Evolutionary conservation across 2,329 filamentous ascomycete species (phyloP), one percentile per base, ranked within the genome.

Genomic region (Cordyceps militaris): DNA sequence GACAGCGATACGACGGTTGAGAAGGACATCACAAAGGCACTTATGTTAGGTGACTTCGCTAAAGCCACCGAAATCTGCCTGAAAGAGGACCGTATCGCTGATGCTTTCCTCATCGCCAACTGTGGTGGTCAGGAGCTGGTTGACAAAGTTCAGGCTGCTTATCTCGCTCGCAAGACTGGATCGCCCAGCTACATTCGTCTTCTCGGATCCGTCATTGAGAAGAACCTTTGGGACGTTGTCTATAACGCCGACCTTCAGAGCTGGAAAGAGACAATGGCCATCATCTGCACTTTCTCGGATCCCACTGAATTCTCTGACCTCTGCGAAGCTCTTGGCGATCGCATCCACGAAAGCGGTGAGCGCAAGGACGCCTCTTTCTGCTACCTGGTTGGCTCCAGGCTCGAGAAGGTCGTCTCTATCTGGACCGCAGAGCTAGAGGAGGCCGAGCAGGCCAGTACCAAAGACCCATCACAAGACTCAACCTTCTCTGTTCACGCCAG

Each of bases 221-320:
- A 97, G 79, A 97, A 99, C 67, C 80, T 99, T 1, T 97, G 93
- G 94, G 94, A 99, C 74, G 83, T 97, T 47, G 94, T 97, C 8
- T 91, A 97, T 74, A 99, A 99, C 67, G 94, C 93, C 8, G 89
- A 97, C 67, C 76, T 99, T 47, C 81, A 82, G 54, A 89, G 94
- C 73, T 99, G 94, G 95, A 97, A 95, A 74, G 94, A 97, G 73
- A 87, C 93, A 3, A 95, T 99, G 89, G 92, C 91, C 28, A 89
- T 92, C 1, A 77, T 99, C 56, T 99, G 94, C 80, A 97, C 94
- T 1, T 99, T 93, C 72, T 94, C 94, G 0, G 87, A 95, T 62
- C 88, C 91, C 46, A 83, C 83, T 40, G 93, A 99, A 65, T 99
- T 99, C 70, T 85, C 93, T 5, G 91, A 97, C 69, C 85, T 99